These are phyloP conservation scores for Chamaenerion angustifolium DNA, from an alignment of 345 rosid genomes.

Conservation along the genomic window DNA sequence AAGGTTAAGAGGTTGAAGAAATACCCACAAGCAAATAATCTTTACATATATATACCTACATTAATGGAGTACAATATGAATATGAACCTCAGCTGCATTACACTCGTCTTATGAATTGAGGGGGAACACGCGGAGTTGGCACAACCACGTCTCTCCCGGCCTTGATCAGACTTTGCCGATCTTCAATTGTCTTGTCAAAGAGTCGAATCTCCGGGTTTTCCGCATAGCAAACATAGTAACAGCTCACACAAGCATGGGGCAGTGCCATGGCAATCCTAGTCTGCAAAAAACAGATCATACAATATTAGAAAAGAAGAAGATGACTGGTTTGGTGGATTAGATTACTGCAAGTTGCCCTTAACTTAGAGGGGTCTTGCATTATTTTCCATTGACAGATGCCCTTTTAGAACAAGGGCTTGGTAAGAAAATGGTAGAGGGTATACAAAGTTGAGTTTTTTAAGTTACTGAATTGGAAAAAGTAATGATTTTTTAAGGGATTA, in stretches of 20 bases:
- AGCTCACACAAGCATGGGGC: constrained; percentile 91
- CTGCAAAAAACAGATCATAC: constrained; percentile 21
- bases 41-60: too few relatives aligned
- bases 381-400: too few relatives aligned
- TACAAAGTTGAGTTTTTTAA: too few relatives aligned
- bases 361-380: too few relatives aligned
- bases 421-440: too few relatives aligned
- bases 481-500: neutral
- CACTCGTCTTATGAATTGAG: constrained; percentile 8
- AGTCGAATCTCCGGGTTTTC: constrained; percentile 67
- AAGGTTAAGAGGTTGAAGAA: too few relatives aligned
- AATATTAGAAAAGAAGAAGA: constrained; percentile 5
- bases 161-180: constrained; percentile 32
- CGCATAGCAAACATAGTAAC: constrained; percentile 88
- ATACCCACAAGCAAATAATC: too few relatives aligned
- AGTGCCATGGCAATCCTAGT: constrained; percentile 94
- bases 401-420: too few relatives aligned
- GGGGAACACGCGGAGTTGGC: constrained; percentile 64
- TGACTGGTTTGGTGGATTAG: neutral
- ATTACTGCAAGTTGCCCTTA: constrained; percentile 1
- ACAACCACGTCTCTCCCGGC: constrained; percentile 33
- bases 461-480: neutral
- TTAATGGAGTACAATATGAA: too few relatives aligned
- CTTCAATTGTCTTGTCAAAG: constrained; percentile 54
- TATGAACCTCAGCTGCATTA: too few relatives aligned